Percentiles rank a stretch among this genome's conserved stretches.
Conservation (phyloP, 78 protist species). For the Dictyostelium capitatum region DNA sequence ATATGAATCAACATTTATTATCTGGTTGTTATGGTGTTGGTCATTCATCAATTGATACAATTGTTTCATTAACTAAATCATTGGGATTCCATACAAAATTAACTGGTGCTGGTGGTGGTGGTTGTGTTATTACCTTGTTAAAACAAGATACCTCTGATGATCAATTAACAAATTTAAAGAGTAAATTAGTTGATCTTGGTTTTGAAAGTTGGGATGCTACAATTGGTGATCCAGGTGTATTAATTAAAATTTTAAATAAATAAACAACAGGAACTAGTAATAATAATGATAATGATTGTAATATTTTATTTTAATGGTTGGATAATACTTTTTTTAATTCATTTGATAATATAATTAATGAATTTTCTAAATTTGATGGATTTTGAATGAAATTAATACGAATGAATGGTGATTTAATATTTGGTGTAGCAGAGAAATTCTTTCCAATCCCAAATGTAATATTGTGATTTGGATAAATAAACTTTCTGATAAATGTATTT, state of each 20-base stretch:
- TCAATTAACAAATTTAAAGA: neutral
- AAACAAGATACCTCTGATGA: neutral
- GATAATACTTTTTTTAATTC: too few relatives aligned
- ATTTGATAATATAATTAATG: neutral
- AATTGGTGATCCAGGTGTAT: slow-evolving; percentile 71
- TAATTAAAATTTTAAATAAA: neutral
- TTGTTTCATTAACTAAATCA: slow-evolving; percentile 23
- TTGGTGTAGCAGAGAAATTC: neutral
- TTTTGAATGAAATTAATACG: neutral
- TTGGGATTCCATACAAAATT: slow-evolving; percentile 75
- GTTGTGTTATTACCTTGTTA: slow-evolving; percentile 76
- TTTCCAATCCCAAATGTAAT: neutral
- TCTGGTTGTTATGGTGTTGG: slow-evolving; percentile 79
- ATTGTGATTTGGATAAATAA: neutral
- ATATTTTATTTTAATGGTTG: too few relatives aligned
- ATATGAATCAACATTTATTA: slow-evolving; percentile 63
- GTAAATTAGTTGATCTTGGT: neutral
- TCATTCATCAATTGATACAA: slow-evolving; percentile 43
- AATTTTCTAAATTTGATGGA: neutral
- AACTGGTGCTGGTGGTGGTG: slow-evolving; percentile 90
- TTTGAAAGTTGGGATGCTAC: slow-evolving; percentile 78
- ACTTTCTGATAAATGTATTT: neutral
- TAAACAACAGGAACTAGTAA: too few relatives aligned
- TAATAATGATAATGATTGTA: too few relatives aligned
- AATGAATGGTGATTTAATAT: neutral